These are phyloP conservation scores for Brassica juncea DNA, from an alignment of 345 rosid genomes.

Conservation along the genomic window DNA sequence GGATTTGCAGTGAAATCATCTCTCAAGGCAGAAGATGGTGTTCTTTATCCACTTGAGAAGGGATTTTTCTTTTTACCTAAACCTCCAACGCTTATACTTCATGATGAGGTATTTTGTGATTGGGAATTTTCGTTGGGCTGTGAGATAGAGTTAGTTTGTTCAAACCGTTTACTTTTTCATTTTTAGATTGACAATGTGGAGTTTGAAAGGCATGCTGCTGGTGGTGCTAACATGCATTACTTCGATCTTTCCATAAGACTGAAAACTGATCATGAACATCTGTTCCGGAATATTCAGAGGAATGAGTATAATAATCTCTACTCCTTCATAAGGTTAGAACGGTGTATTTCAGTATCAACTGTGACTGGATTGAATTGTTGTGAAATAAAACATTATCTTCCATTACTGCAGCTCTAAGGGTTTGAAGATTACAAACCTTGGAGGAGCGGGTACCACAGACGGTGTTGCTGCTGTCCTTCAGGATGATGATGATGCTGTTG, in stretches of 20 bases:
- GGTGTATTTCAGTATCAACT: background rate
- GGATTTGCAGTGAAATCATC: constrained; percentile 99
- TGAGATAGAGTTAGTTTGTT: background rate
- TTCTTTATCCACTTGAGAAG: constrained; percentile 95
- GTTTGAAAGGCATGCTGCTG: constrained; percentile 98
- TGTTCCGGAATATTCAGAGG: constrained; percentile 94
- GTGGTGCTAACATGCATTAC: constrained; percentile 99
- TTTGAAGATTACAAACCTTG: constrained; percentile 88
- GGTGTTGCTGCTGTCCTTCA: constrained; percentile 80
- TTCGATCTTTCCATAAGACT: constrained; percentile 92
- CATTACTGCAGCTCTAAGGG: constrained; percentile 71
- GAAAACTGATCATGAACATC: constrained; percentile 95
- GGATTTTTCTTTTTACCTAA: constrained; percentile 95
- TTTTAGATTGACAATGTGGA: constrained; percentile 89
- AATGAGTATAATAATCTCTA: constrained; percentile 92
- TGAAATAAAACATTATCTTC: background rate
- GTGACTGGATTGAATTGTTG: constrained; percentile 14
- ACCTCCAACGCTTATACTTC: constrained; percentile 98
- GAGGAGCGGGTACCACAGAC: constrained; percentile 55
- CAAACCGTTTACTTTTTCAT: constrained; percentile 3
- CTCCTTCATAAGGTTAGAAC: constrained; percentile 73
- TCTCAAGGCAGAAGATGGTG: constrained; percentile 95
- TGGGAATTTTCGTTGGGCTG: background rate
- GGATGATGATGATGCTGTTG: constrained; percentile 83
- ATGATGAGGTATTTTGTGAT: constrained; percentile 70